Evolutionary conservation across 495 filamentous ascomycete genomes (phyloP), one percentile per base, ranked within the genome.

Genomic region (Talaromyces stipitatus): DNA sequence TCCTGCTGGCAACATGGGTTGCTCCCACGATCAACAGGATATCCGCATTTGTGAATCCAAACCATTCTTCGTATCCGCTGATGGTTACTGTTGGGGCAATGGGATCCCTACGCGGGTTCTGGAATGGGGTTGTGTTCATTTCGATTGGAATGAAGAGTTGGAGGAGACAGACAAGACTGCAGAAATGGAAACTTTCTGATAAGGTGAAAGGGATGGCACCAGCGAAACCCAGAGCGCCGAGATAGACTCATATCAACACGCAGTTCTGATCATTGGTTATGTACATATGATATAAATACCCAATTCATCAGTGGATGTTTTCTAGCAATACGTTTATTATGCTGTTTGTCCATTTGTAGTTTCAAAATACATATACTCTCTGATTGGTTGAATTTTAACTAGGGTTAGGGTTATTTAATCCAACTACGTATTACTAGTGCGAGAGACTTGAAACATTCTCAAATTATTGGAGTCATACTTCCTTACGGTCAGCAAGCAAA

Each of bases 51-150:
- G 57, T 71, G n/a, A 48, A 69, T 53, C 72, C 68, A 0, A 45
- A 56, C 2, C 62, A 65, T 14, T 54, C 57, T 24, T 72, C 70
- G 2, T 73, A 69, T 30, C 62, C 70, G n/a, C 66, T 79, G 3
- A 54, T 75, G 16, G 27, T 78, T 0, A 60, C 65, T 18, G 75
- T 77, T 10, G 75, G 67, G 36, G 62, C 63, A 5, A 65, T 72
- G 32, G 72, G 74, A 6, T 74, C 73, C 0, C 58, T 79, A 41
- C 63, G 75, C 1, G 76, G 76, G 8, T 77, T 79, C 46, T 79
- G 74, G 74, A 79, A 79, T 56, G 73, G 72, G 0, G 57, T 78
- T 3, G 72, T 79, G 1, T 79, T 75, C 55, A 59, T 76, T 9
- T 66, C 66, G 0, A 67, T 77, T 16, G 74, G 72, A 0, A 65